A percentile compares a stretch with the other conserved stretches of the same genome.
phyloP scores from a whole-genome alignment of 495 filamentous ascomycete species.

The Podospora anserina region DNA sequence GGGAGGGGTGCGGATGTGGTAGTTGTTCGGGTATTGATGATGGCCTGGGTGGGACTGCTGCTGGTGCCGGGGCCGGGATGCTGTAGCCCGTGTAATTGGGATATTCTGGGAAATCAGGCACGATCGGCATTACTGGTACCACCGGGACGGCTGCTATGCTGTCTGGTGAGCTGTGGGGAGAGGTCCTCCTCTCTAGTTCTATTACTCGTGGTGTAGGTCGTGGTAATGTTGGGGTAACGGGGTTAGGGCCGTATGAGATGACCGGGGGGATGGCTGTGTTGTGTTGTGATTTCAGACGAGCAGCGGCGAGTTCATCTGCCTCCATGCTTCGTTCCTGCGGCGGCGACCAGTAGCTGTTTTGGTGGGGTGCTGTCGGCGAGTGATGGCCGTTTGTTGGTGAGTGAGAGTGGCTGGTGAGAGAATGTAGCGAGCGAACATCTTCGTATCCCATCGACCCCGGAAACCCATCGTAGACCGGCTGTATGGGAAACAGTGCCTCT shows the following conservation, averaged over 20 bases:
- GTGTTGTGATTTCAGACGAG: constrained; percentile 29
- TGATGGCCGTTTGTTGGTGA: constrained; percentile 24
- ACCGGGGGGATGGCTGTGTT: constrained; percentile 21
- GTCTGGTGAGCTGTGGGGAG: constrained; percentile 21
- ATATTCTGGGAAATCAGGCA: constrained; percentile 25
- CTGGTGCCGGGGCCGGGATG: constrained; percentile 16
- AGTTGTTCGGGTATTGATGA: constrained; percentile 9
- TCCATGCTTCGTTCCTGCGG: constrained; percentile 24
- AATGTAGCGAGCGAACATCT: constrained; percentile 30
- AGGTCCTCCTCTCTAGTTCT: constrained; percentile 16
- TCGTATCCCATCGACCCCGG: constrained; percentile 38
- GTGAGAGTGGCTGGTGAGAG: constrained; percentile 19
- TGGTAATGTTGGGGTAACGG: constrained; percentile 33
- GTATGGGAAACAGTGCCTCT: constrained; percentile 29
- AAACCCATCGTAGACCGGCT: constrained; percentile 34
- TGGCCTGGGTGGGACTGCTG: neutral
- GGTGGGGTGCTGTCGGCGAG: constrained; percentile 22
- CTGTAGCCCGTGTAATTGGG: constrained; percentile 18
- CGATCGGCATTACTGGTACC: constrained; percentile 20
- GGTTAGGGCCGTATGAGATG: constrained; percentile 36
- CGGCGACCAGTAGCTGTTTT: constrained; percentile 17
- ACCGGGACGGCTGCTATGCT: constrained; percentile 22
- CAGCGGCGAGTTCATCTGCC: constrained; percentile 33
- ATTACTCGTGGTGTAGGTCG: constrained; percentile 23
- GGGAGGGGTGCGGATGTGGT: constrained; percentile 7